phyloP scores from a whole-genome alignment of 2,329 filamentous ascomycete genomes.

The Gnomoniopsis smithogilvyi region DNA sequence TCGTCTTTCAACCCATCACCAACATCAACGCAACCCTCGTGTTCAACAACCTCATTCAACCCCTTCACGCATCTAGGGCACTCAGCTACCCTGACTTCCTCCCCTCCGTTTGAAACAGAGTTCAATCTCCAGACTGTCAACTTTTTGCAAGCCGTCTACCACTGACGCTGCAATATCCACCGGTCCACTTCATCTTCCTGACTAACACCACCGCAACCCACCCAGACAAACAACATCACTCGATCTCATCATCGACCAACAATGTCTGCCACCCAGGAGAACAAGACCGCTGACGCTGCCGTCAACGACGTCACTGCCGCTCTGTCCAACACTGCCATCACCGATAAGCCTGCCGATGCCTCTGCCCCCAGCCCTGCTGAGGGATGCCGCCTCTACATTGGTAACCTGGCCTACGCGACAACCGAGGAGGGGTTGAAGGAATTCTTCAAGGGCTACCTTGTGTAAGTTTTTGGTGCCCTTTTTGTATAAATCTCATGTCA shows the following conservation, averaged over 20 bases:
- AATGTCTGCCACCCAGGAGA: slow-evolving; percentile 84
- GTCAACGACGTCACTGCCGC: slow-evolving; percentile 75
- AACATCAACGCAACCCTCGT: slow-evolving; percentile 32
- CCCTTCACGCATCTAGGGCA: slow-evolving; percentile 67
- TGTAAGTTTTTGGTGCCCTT: slow-evolving; percentile 64
- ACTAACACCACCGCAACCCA: slow-evolving; percentile 30
- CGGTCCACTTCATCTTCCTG: slow-evolving; percentile 33
- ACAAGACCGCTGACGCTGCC: slow-evolving; percentile 58
- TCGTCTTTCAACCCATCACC: slow-evolving; percentile 30
- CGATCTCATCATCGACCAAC: slow-evolving; percentile 29
- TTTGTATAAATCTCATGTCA: not conserved
- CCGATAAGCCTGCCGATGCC: slow-evolving; percentile 64
- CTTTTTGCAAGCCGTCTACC: slow-evolving; percentile 30
- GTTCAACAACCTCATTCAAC: slow-evolving; percentile 33
- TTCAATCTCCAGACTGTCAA: slow-evolving; percentile 48
- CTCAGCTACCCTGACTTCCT: slow-evolving; percentile 76
- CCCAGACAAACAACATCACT: slow-evolving; percentile 32
- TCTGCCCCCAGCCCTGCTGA: slow-evolving; percentile 96
- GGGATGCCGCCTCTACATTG: slow-evolving; percentile 98
- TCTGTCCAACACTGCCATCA: slow-evolving; percentile 72
- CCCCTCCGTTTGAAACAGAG: slow-evolving; percentile 69
- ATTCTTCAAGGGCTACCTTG: slow-evolving; percentile 99
- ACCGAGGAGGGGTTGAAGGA: slow-evolving; percentile 99
- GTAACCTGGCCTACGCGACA: slow-evolving; percentile 99
- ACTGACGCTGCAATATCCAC: slow-evolving; percentile 36